Base-by-base conservation (phyloP, 2,329 filamentous ascomycete species). In the Penicillium sp. region DNA sequence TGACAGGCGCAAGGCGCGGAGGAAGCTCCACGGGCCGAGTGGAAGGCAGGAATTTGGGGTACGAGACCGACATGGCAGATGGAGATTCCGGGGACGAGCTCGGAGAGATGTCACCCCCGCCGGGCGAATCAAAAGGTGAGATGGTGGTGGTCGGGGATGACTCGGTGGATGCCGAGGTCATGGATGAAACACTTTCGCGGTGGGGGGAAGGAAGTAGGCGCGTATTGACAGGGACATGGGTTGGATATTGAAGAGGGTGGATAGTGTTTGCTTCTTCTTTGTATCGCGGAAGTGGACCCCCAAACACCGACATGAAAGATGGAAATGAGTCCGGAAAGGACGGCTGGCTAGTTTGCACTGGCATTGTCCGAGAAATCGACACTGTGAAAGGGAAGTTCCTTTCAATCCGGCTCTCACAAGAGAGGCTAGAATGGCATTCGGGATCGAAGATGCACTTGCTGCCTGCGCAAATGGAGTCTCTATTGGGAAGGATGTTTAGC, bases 71-170 rank as follows among this genome's bases (percentile, higher is more conserved):
- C 48, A 89, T 75, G 49, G 86, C 85, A 48, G 85, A 75, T 1
- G 89, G 88, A 3, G 93, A 96, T 69, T 96, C 90, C 8, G 91
- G 91, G 1, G 91, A 96, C 21, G 90, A 88, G 45, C 85, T 91
- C 3, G 93, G 89, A 5, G 91, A 96, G 7, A 88, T 85, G 61
- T 97, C 91, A 28, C 90, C 90, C 43, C 93, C 77, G 28, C 88
- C 87, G 8, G 88, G 91, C 5, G 90, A 94, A 71, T 95, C 91
- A 56, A 91, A 88, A 19, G 88, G 95, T 6, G 89, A 95, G 43
- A 93, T 80, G 2, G 91, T 95, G 3, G 90, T 96, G 7, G 91
- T 97, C 1, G 93, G 93, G 8, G 91, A 97, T 21, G 91, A 95
- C 63, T 95, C 90, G 37, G 87, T 87, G 1, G 93, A 97, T 56